Percentiles rank a stretch among this genome's conserved stretches.
phyloP scores from a whole-genome alignment of 305 asterid species.

The Rubia peregrina region DNA sequence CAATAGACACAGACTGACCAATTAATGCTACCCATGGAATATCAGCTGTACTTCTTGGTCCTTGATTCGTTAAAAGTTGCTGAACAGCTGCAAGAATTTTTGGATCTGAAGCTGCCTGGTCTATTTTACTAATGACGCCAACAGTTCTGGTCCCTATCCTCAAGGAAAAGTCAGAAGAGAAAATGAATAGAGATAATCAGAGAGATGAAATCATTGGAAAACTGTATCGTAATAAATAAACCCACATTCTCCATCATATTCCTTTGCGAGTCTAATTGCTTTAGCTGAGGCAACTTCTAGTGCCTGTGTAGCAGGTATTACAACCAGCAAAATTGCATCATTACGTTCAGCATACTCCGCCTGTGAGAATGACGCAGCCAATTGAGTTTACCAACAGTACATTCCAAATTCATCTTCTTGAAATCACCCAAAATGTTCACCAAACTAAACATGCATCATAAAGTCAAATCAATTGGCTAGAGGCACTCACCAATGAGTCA shows the following conservation, averaged over 20 bases:
- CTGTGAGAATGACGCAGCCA: conserved; percentile 34
- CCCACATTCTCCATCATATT: conserved; percentile 94
- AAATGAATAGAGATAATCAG: neutral
- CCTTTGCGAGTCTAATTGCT: conserved; percentile 94
- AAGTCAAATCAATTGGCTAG: conserved; percentile 6
- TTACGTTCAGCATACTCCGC: conserved; percentile 76
- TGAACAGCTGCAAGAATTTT: conserved; percentile 94
- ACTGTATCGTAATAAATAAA: conserved; percentile 14
- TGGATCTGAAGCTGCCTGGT: conserved; percentile 92
- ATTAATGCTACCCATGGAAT: conserved; percentile 99
- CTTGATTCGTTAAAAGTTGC: conserved; percentile 88
- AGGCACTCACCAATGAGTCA: conserved; percentile 70
- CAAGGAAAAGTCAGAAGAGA: conserved; percentile 13
- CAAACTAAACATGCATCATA: neutral
- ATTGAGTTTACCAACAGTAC: neutral
- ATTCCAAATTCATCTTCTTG: neutral
- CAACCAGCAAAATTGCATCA: conserved; percentile 88
- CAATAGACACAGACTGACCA: conserved; percentile 94
- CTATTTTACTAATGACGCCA: conserved; percentile 97
- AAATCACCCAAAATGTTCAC: neutral
- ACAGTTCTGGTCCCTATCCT: conserved; percentile 83
- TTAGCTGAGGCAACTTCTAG: conserved; percentile 91
- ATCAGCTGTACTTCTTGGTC: conserved; percentile 91
- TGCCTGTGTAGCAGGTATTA: conserved; percentile 92
- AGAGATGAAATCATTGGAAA: neutral